phyloP scores from a whole-genome alignment of 2,329 filamentous ascomycete genomes.

The Aspergillus vadensis region DNA sequence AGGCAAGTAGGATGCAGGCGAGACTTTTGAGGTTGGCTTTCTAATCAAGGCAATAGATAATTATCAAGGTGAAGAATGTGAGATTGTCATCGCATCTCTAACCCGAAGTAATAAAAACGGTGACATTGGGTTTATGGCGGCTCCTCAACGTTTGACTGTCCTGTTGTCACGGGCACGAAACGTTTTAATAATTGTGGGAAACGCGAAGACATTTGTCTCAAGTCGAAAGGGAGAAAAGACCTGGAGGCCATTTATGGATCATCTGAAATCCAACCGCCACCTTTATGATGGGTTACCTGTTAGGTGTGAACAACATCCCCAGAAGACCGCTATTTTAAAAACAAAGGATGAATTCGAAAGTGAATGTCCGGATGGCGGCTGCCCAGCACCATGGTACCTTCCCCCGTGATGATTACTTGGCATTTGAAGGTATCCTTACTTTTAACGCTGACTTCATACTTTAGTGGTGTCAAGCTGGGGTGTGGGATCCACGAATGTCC shows the following conservation, averaged over 20 bases:
- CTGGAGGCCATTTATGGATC: conserved; percentile 62
- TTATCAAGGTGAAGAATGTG: conserved; percentile 75
- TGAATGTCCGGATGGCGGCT: conserved; percentile 67
- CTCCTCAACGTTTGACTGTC: conserved; percentile 69
- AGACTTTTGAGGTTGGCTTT: not conserved
- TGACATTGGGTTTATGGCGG: conserved; percentile 71
- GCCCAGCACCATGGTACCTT: conserved; percentile 56
- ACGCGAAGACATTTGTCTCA: conserved; percentile 65
- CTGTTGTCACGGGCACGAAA: conserved; percentile 68
- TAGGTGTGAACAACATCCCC: conserved; percentile 61
- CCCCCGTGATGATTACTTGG: not conserved
- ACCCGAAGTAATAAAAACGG: conserved; percentile 65
- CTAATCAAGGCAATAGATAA: conserved; percentile 61
- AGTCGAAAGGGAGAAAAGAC: conserved; percentile 58
- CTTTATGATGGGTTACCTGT: conserved; percentile 65
- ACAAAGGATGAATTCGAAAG: conserved; percentile 60
- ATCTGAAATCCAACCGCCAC: conserved; percentile 54
- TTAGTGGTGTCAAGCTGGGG: conserved; percentile 49
- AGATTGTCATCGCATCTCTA: conserved; percentile 69
- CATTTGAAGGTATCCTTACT: no score
- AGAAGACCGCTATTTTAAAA: conserved; percentile 50
- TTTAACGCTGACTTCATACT: not conserved
- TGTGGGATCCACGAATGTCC: conserved; percentile 64
- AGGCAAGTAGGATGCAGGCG: conserved; percentile 49
- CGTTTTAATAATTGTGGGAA: conserved; percentile 69